phyloP scores from a whole-genome alignment of 495 filamentous ascomycete genomes.

The Letharia columbiana region DNA sequence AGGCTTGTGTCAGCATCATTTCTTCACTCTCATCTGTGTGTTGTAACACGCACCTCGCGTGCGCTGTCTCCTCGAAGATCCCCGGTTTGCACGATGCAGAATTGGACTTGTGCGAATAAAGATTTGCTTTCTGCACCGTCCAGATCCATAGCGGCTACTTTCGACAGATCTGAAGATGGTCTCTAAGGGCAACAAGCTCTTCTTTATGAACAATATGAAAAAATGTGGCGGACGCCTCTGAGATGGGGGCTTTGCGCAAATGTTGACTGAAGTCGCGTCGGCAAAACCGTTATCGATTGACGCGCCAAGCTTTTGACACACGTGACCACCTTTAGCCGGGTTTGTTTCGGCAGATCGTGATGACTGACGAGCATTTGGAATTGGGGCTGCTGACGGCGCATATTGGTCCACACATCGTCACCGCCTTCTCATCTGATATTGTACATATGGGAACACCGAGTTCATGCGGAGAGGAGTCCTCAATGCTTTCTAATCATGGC shows the following conservation, averaged over 20 bases:
- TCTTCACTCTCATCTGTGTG: background rate
- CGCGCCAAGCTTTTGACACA: slow-evolving; percentile 1
- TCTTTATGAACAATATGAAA: background rate
- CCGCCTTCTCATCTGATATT: background rate
- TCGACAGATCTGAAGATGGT: too few relatives aligned
- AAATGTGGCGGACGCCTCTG: background rate
- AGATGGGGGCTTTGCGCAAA: background rate
- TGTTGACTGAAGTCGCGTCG: slow-evolving; percentile 14
- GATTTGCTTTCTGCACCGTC: slow-evolving; percentile 10
- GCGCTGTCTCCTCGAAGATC: slow-evolving; percentile 35
- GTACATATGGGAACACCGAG: background rate
- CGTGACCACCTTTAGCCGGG: background rate
- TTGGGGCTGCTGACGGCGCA: background rate
- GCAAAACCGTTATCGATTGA: slow-evolving; percentile 1
- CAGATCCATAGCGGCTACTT: background rate
- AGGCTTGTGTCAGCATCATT: background rate
- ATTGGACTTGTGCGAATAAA: slow-evolving; percentile 30
- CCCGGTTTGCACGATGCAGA: slow-evolving; percentile 33
- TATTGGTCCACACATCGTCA: background rate
- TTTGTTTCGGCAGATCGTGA: background rate
- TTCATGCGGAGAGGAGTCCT: background rate
- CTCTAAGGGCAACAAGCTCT: background rate
- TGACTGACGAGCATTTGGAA: background rate
- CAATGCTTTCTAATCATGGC: background rate
- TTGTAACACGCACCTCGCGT: slow-evolving; percentile 34